Evolutionary conservation across 306 rosid species (phyloP).

Genomic region (Cicer arietinum): DNA sequence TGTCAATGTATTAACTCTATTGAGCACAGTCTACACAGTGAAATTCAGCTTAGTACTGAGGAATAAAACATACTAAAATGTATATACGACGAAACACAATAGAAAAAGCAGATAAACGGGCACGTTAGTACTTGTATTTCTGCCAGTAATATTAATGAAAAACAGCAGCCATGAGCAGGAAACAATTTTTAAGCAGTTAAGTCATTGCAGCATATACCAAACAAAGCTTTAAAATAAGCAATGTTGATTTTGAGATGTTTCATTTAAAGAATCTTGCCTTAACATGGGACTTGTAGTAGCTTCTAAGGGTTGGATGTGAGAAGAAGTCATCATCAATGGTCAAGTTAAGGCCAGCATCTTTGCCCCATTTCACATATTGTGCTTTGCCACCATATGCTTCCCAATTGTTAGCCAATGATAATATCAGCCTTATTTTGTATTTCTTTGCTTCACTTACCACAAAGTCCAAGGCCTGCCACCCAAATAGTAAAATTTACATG

Average conservation of each 20-base stretch:
- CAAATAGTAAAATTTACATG: conserved; percentile 25
- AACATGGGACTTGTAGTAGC: conserved; percentile 85
- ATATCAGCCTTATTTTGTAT: conserved; percentile 82
- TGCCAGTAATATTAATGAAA: too few species aligned
- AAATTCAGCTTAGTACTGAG: conserved; percentile 31
- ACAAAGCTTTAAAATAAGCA: background rate
- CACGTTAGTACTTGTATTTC: too few species aligned
- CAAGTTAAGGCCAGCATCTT: conserved; percentile 79
- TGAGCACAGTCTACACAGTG: conserved; percentile 71
- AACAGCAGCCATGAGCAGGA: too few species aligned
- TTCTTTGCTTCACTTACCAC: conserved; percentile 90
- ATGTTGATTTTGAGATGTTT: background rate
- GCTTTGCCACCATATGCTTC: conserved; percentile 96
- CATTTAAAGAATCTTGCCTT: conserved; percentile 61
- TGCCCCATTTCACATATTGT: conserved; percentile 95
- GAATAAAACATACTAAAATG: background rate
- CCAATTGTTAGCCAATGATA: conserved; percentile 89
- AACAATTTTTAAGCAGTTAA: too few species aligned
- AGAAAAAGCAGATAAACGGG: too few species aligned
- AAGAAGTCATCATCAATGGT: conserved; percentile 88
- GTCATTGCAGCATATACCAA: conserved; percentile 4
- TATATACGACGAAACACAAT: too few species aligned
- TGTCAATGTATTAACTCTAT: conserved; percentile 79
- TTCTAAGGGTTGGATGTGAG: conserved; percentile 79
- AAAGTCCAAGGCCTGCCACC: conserved; percentile 82